Base-by-base conservation (phyloP, 768 basidiomycete genomes). In the Tulasnella sp. region DNA sequence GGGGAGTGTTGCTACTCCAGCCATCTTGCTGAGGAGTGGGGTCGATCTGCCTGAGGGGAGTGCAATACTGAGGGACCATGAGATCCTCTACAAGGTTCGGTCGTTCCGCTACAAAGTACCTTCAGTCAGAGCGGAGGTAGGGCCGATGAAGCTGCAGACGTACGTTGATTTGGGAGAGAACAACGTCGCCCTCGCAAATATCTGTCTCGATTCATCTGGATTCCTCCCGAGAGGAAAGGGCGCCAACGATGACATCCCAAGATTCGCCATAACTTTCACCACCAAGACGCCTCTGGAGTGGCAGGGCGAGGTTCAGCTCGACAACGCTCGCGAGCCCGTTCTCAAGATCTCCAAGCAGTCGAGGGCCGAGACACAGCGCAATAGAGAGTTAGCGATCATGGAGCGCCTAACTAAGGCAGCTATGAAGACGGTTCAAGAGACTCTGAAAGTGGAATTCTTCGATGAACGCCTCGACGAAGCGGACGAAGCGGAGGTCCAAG, bases 21-120 rank as follows among this genome's bases (percentile, higher is more conserved):
- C 81, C 22, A 82, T 82, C 67, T 73, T 81, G 2, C 74, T 81
- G 38, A 74, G 81, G 5, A 81, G 79, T 72, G 31, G 34, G 9
- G 34, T 34, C 8, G n/a, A 71, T 22, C 39, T 42, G 34, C 42
- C 31, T 25, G 17, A 37, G 11, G 31, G 17, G 8, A 40, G 14
- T 9, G 70, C 11, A 34, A 14, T 11, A 8, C n/a, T 75, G 22
- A 82, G 80, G 39, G 81, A 82, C 75, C 81, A 82, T 74, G 76
- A 81, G 69, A 82, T 82, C 42, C 77, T 80, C 77, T 75, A 76
- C 38, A 67, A n/a, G 37, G 52, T 76, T 11, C 29, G 31, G 6
- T 40, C 81, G 15, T 82, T 81, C 77, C 29, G 29, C n/a, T 81
- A 81, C 70, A 72, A 8, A 6, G 54, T 79, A 38, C 71, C 75